Conservation (phyloP, 345 rosid species). For the Eucalyptus albens region DNA sequence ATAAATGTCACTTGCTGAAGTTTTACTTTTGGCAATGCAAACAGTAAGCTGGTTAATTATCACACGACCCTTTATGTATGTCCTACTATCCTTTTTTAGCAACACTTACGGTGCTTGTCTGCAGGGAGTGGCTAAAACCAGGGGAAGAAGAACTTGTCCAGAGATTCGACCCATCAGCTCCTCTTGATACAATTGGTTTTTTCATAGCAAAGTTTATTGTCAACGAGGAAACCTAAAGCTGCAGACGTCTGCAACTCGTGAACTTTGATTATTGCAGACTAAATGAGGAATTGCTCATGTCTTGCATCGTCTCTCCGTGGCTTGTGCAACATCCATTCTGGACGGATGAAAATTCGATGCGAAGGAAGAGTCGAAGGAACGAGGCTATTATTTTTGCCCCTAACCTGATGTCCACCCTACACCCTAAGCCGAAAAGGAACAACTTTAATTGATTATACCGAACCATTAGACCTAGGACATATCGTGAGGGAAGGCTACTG, state of each 20-base stretch:
- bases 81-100: background rate
- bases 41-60: background rate
- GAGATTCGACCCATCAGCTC: slow-evolving; percentile 84
- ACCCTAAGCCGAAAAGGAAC: background rate
- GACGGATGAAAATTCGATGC: background rate
- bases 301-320: background rate
- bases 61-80: background rate
- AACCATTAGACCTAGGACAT: background rate
- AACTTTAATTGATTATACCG: background rate
- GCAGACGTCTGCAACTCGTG: background rate
- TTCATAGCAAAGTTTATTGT: slow-evolving; percentile 84
- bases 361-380: background rate
- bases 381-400: background rate
- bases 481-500: background rate
- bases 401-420: background rate
- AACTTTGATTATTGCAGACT: background rate
- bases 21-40: background rate
- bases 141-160: slow-evolving; percentile 50
- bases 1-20: background rate
- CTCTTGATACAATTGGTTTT: slow-evolving; percentile 88
- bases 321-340: background rate
- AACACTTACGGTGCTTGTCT: background rate
- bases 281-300: background rate
- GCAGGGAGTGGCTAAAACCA: slow-evolving; percentile 91
- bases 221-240: slow-evolving; percentile 2